Evolutionary conservation across 2,329 filamentous ascomycete genomes (phyloP), one percentile per base, ranked within the genome.

Genomic region (Dactylellina haptotyla): DNA sequence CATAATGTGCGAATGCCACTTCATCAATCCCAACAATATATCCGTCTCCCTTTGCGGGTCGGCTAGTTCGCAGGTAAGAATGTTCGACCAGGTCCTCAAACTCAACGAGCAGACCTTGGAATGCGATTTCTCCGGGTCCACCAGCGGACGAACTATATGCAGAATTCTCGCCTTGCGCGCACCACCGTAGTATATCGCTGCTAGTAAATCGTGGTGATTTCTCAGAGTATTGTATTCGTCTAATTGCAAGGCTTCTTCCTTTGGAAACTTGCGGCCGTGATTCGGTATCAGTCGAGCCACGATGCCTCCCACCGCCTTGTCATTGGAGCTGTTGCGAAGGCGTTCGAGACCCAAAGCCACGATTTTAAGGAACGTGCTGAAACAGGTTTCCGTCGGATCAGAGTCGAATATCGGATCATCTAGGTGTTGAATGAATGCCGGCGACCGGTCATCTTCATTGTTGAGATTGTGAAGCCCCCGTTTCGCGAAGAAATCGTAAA

Each of bases 201-300:
- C 87, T 2, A 90, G 82, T 43, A 90, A 84, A 78, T 90, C 88
- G 69, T 90, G 88, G 71, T 90, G 88, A 72, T 90, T 90, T 66
- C 88, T 83, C 45, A 90, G 80, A 3, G 87, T 87, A 2, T 87
- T 87, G 48, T 90, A 82, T 53, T 90, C 88, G 37, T 84, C 84
- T 75, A 88, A 83, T 65, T 85, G 83, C 9, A 89, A 83, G 4
- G 82, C 83, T 67, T 88, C 84, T 77, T 90, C 88, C 76, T 88
- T 89, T 34, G 85, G 84, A 65, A 88, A 87, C 70, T 88, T 86
- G 8, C 88, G 83, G 75, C 87, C 84, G 76, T 90, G 88, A 75
- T 90, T 90, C 1, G 88, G 88, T 63, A 88, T 83, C 0, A 87
- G 85, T 26, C 88, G 84, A 12, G 86, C 82, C 5, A 89, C 82